Evolutionary conservation across 1,139 yeast genomes (phyloP).

Genomic region (Zygoascus sp.): DNA sequence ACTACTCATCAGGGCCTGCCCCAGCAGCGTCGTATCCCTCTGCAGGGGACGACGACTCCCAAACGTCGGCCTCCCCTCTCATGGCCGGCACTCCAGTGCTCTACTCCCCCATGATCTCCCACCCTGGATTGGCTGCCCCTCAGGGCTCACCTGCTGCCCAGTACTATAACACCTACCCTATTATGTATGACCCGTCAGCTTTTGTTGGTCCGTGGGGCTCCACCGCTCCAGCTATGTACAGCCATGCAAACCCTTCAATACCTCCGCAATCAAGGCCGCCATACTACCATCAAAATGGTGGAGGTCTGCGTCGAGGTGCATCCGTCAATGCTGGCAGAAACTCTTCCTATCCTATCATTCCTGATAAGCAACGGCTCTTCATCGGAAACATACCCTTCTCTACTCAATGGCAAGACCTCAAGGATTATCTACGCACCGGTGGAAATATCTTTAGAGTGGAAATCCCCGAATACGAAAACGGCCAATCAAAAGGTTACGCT

Average conservation of each 20-base stretch:
- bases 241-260: not conserved
- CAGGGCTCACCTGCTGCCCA: slow-evolving; percentile 4
- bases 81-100: slow-evolving; percentile 11
- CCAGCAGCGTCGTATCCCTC: not conserved
- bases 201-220: slow-evolving; percentile 2
- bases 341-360: slow-evolving; percentile 11
- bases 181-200: slow-evolving; percentile 10
- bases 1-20: not conserved
- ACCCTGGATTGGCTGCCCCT: slow-evolving; percentile 1
- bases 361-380: slow-evolving; percentile 21
- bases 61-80: slow-evolving; percentile 10
- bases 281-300: not conserved
- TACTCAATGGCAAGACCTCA: slow-evolving; percentile 53
- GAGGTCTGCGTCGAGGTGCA: not conserved
- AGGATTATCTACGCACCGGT: slow-evolving; percentile 44
- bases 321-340: slow-evolving; percentile 5
- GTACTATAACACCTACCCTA: slow-evolving; percentile 6
- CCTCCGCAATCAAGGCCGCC: not conserved
- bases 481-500: slow-evolving; percentile 58
- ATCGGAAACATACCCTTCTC: slow-evolving; percentile 46
- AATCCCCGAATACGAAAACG: slow-evolving; percentile 43
- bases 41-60: slow-evolving; percentile 6
- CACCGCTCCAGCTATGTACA: not conserved
- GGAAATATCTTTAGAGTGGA: slow-evolving; percentile 50
- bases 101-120: slow-evolving; percentile 11